phyloP scores from a whole-genome alignment of 2,329 filamentous ascomycete species.

The Eutypa lata region DNA sequence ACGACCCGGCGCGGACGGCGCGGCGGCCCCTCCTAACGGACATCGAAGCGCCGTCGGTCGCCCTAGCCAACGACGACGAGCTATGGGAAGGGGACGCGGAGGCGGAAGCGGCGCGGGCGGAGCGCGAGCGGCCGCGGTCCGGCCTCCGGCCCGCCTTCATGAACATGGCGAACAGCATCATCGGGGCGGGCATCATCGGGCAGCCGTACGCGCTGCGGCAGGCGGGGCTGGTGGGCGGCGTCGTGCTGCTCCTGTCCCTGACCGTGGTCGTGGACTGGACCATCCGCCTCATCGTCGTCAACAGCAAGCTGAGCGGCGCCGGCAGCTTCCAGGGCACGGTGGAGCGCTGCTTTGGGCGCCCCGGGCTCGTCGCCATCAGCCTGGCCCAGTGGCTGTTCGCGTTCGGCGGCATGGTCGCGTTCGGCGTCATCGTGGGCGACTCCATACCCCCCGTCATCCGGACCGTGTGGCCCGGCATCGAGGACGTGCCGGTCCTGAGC shows the following conservation, averaged over 20 bases:
- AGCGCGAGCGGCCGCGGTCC: slow-evolving; percentile 70
- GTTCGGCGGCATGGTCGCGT: slow-evolving; percentile 97
- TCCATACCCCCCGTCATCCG: slow-evolving; percentile 87
- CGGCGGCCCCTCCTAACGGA: slow-evolving; percentile 66
- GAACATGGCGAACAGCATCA: slow-evolving; percentile 99
- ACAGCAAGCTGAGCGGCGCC: slow-evolving; percentile 92
- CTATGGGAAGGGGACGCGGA: slow-evolving; percentile 34
- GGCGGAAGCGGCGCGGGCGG: slow-evolving; percentile 45
- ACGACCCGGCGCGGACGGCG: slow-evolving; percentile 40
- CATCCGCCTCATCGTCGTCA: slow-evolving; percentile 93
- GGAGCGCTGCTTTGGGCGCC: slow-evolving; percentile 87
- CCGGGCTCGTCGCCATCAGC: slow-evolving; percentile 82
- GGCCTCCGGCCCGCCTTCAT: slow-evolving; percentile 87
- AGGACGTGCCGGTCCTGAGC: slow-evolving; percentile 72
- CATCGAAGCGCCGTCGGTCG: slow-evolving; percentile 66
- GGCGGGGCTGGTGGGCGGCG: slow-evolving; percentile 79
- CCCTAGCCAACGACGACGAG: slow-evolving; percentile 61
- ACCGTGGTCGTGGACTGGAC: slow-evolving; percentile 95
- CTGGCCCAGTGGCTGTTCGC: slow-evolving; percentile 97
- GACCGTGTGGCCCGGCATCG: slow-evolving; percentile 76
- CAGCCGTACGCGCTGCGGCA: slow-evolving; percentile 96
- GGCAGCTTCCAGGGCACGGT: slow-evolving; percentile 95
- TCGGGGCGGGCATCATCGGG: slow-evolving; percentile 71
- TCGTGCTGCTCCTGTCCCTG: slow-evolving; percentile 72
- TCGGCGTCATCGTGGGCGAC: slow-evolving; percentile 95